A percentile compares a stretch with the other conserved stretches of the same genome.
Conservation (phyloP, 2,329 filamentous ascomycete species). For the Sporothrix euskadiensis region DNA sequence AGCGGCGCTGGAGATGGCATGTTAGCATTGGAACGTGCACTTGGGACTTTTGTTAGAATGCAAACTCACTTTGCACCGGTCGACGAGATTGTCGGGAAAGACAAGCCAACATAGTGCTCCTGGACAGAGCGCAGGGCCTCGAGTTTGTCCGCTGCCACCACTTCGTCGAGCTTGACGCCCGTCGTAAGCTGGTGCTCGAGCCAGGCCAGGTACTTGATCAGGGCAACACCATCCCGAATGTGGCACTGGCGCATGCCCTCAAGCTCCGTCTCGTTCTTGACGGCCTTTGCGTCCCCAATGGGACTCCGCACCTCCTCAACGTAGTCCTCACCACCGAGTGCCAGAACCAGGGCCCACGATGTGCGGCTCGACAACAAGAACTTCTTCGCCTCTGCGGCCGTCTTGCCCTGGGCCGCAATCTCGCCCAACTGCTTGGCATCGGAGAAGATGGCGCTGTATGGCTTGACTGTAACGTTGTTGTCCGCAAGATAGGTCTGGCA, state of each 20-base stretch:
- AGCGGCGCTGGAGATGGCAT: constrained; percentile 64
- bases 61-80: constrained; percentile 71
- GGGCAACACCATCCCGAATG: constrained; percentile 84
- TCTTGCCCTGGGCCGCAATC: constrained; percentile 36
- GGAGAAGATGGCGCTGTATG: constrained; percentile 78
- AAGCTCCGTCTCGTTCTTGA: constrained; percentile 89
- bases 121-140: constrained; percentile 69
- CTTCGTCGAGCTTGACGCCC: constrained; percentile 76
- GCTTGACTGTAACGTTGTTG: constrained; percentile 71
- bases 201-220: constrained; percentile 95
- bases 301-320: constrained; percentile 88
- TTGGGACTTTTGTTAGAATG: too few species aligned
- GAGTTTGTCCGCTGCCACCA: constrained; percentile 87
- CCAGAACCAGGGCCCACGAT: constrained; percentile 88
- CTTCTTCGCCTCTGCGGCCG: constrained; percentile 52
- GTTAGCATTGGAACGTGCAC: neutral
- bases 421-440: constrained; percentile 68
- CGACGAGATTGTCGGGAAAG: constrained; percentile 94
- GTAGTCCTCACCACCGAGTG: constrained; percentile 79
- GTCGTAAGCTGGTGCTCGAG: constrained; percentile 84
- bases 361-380: constrained; percentile 85
- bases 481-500: constrained; percentile 68
- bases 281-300: constrained; percentile 84
- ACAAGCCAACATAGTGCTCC: constrained; percentile 81
- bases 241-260: constrained; percentile 94